Percentiles rank a stretch among this genome's conserved stretches.
Conservation (phyloP, 768 basidiomycete genomes). For the Boletellus ananas region DNA sequence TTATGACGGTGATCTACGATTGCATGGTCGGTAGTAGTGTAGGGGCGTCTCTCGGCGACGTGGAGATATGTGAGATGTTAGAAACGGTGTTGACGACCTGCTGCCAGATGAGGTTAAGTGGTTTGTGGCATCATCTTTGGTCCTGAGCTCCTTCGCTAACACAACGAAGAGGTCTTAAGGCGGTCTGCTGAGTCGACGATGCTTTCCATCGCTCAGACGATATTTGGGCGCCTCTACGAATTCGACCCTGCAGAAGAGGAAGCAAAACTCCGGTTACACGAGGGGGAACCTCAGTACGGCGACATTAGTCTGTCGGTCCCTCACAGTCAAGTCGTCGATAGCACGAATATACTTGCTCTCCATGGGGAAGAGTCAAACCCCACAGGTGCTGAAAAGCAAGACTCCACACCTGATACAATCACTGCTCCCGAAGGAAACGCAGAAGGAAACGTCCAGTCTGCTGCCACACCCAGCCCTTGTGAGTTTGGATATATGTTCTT, state of each 20-base stretch:
- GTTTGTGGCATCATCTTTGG: conserved; percentile 44
- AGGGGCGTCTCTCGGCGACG: conserved; percentile 75
- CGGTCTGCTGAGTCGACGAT: conserved; percentile 87
- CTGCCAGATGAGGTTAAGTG: conserved; percentile 94
- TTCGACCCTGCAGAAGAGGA: conserved; percentile 69
- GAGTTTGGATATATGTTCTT: conserved; percentile 1
- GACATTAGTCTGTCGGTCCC: conserved; percentile 61
- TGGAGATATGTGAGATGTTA: conserved; percentile 96
- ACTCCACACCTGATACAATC: neutral
- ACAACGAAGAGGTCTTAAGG: conserved; percentile 69
- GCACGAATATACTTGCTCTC: conserved; percentile 8
- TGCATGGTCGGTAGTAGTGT: conserved; percentile 66
- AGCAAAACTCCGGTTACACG: conserved; percentile 50
- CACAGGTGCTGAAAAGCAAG: neutral
- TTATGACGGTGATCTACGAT: conserved; percentile 85
- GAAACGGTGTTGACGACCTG: conserved; percentile 97
- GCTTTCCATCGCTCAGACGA: conserved; percentile 78
- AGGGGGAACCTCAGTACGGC: conserved; percentile 49
- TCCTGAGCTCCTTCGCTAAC: conserved; percentile 11
- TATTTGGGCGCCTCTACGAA: conserved; percentile 68
- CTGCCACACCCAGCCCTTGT: conserved; percentile 22
- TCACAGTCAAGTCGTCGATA: conserved; percentile 19
- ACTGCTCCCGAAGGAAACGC: neutral
- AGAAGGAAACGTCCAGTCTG: conserved; percentile 35
- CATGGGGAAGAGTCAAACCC: conserved; percentile 10